Percentiles rank a stretch among this genome's conserved stretches.
Conservation (phyloP, 2,329 filamentous ascomycete species). For the Zalaria sp. region DNA sequence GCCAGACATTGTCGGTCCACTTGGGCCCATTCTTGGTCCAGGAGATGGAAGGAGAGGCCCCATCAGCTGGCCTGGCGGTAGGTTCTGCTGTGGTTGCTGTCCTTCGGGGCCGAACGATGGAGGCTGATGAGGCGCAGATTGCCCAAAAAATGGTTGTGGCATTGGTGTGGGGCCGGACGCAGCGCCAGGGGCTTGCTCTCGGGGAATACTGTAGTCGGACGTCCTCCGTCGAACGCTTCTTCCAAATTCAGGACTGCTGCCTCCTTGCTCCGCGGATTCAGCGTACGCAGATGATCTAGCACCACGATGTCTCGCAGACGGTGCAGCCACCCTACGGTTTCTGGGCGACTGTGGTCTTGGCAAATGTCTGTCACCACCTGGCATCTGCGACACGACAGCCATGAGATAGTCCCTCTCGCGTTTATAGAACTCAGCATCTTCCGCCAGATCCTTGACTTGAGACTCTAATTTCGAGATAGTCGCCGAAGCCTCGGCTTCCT, state of each 20-base stretch:
- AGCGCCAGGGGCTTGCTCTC: not conserved
- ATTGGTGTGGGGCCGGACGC: not conserved
- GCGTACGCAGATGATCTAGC: not conserved
- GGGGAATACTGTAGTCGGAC: not conserved
- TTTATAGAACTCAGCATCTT: slow-evolving; percentile 60
- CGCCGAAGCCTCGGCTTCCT: slow-evolving; percentile 57
- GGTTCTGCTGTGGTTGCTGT: not conserved
- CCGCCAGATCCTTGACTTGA: slow-evolving; percentile 51
- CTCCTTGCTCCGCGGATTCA: not conserved
- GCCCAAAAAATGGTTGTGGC: not conserved
- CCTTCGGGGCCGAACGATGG: not conserved
- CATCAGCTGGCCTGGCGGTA: not conserved
- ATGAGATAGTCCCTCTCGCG: slow-evolving; percentile 58
- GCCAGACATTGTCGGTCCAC: not conserved
- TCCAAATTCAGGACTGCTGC: slow-evolving; percentile 2
- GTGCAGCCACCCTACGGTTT: slow-evolving; percentile 9
- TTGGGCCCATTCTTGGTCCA: not conserved
- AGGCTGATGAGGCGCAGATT: not conserved
- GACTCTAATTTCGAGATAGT: slow-evolving; percentile 57
- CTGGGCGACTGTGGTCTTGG: slow-evolving; percentile 29
- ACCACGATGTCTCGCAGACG: not conserved
- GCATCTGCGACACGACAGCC: slow-evolving; percentile 48
- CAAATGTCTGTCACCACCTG: slow-evolving; percentile 34
- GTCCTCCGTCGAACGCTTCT: slow-evolving; percentile 5
- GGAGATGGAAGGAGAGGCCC: not conserved